Evolutionary conservation across 768 basidiomycete species (phyloP), one percentile per base, ranked within the genome.

Genomic region (Russula virescens): DNA sequence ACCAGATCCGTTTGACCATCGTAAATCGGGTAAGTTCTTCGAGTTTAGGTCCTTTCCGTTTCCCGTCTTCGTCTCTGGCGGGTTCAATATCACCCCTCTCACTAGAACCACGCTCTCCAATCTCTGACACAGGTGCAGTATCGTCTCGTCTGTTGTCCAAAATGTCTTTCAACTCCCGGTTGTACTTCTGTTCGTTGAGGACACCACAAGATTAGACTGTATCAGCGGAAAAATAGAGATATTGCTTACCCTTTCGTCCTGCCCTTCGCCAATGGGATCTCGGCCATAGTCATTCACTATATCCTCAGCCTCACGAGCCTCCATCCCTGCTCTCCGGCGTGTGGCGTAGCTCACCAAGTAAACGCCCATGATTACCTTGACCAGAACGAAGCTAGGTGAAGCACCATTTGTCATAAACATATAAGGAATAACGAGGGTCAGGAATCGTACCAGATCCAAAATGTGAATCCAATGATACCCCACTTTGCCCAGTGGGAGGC

Each of bases 1-100:
- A 87, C 83, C 83, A 95, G 49, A 96, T 95, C 56, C 91, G 80
- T 71, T 96, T 96, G 50, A 96, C 89, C 94, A 98, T 98, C 21
- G 94, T 96, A 78, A 90, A 98, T 59, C 94, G 75, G 38, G 92
- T 96, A 53, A 98, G 80, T 70, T 96, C 92, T 72, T 97, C 94
- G 54, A 98, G 74, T 62, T 84, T 83, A 60, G 91, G 80, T 50
- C 85, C 78, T 60, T 82, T 86, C 70, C 79, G 83, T 60, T 69
- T 66, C 18, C 66, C 69, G 34, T 56, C 68, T 48, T 64, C 35
- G 59, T 65, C 31, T 56, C 63, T 50, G 26, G 42, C 42, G 9
- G 43, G 16, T 38, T 49, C 56, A 38, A 48, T 23, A 50, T 61
- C 67, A 42, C 63, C 66, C 31, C 62, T 58, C 28, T 61, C 66